A percentile compares a stretch with the other conserved stretches of the same genome.
These are phyloP conservation scores for Aschersonia sp. DNA, from an alignment of 2,329 filamentous ascomycete species.

Conservation along the genomic window DNA sequence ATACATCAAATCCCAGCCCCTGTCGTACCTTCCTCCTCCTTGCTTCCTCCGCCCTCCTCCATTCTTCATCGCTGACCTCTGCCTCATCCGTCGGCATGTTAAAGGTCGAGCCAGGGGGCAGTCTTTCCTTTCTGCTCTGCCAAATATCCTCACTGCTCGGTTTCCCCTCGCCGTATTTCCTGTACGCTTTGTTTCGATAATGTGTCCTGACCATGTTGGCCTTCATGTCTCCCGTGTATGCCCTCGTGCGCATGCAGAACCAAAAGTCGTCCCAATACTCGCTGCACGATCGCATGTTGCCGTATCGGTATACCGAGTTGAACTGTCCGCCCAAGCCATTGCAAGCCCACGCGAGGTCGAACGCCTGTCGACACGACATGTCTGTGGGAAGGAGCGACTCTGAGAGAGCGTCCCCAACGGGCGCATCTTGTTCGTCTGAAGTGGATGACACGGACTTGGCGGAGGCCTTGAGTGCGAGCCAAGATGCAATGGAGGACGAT, in stretches of 20 bases:
- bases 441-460: slow-evolving; percentile 7
- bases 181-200: slow-evolving; percentile 50
- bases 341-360: slow-evolving; percentile 91
- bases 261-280: slow-evolving; percentile 90
- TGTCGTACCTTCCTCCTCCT: slow-evolving; percentile 21
- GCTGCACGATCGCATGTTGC: slow-evolving; percentile 58
- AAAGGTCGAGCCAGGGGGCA: slow-evolving; percentile 35
- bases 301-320: slow-evolving; percentile 80
- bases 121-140: slow-evolving; percentile 52
- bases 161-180: slow-evolving; percentile 45
- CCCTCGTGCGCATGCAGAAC: slow-evolving; percentile 86
- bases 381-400: slow-evolving; percentile 61
- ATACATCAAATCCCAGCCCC: slow-evolving; percentile 13
- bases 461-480: slow-evolving; percentile 20
- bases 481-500: slow-evolving; percentile 16
- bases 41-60: slow-evolving; percentile 18
- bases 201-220: slow-evolving; percentile 48
- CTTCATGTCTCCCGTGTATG: slow-evolving; percentile 42
- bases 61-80: slow-evolving; percentile 26
- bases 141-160: slow-evolving; percentile 84
- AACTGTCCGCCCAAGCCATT: slow-evolving; percentile 84
- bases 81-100: slow-evolving; percentile 21
- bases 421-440: slow-evolving; percentile 8
- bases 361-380: slow-evolving; percentile 82
- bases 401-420: slow-evolving; percentile 32